Evolutionary conservation across 371 early-diverging fungal genomes (phyloP).

Genomic region (Mortierella sp.): DNA sequence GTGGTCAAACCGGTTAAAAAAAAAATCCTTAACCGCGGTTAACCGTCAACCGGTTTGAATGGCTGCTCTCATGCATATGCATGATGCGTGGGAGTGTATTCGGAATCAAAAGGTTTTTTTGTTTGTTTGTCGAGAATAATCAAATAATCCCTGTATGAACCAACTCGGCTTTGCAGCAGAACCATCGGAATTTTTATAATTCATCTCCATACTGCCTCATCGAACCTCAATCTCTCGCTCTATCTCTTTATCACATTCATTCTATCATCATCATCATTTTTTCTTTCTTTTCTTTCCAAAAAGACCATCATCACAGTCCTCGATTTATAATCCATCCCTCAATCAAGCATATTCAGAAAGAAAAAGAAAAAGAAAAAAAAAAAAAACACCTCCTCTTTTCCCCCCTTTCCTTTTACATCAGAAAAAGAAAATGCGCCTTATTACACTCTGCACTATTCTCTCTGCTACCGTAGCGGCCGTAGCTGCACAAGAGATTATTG

Average conservation of each 20-base stretch:
- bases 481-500: conserved; percentile 45
- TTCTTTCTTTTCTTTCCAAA: not conserved
- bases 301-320: not conserved
- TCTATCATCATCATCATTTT: no score
- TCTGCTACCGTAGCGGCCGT: not conserved
- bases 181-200: not conserved
- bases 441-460: conserved; percentile 7
- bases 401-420: no score
- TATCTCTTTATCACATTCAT: no score
- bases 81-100: not conserved
- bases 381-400: no score
- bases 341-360: not conserved
- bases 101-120: not conserved
- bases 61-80: not conserved
- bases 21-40: no score
- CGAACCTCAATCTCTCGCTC: no score
- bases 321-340: not conserved
- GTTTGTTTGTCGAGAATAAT: not conserved
- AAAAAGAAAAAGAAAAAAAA: no score
- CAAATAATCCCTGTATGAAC: not conserved
- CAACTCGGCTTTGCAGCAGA: not conserved
- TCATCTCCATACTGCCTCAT: not conserved
- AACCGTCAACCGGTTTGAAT: not conserved
- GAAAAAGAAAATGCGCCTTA: conserved; percentile 22
- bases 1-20: no score